Base-by-base conservation (phyloP, 305 asterid genomes). In the Andrographis paniculata region DNA sequence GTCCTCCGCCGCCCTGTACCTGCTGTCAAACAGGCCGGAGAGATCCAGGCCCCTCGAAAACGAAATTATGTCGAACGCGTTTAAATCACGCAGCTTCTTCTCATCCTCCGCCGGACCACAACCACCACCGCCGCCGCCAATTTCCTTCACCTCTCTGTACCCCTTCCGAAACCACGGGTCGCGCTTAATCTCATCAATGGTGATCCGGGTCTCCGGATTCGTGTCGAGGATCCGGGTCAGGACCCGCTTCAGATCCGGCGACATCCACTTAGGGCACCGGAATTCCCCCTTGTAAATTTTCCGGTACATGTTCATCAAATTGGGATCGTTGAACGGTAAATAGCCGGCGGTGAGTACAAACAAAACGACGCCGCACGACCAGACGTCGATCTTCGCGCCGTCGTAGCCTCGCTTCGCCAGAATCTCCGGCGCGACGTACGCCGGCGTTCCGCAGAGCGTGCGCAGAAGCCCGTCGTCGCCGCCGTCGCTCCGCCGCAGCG, bases 391-490 rank as follows among this genome's bases (percentile, higher is more conserved):
- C 61, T 67, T 79, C 14, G 89, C 74, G 2, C 95, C 95, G 33
- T 88, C 82, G 60, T 84, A 84, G 22, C 94, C 95, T 55, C 23
- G 70, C 51, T 67, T 82, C 9, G 87, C 55, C 14, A 84, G 65
- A 22, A 82, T 73, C 76, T 82, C n/a, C n/a, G n/a, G n/a, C n/a
- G n/a, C n/a, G n/a, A n/a, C n/a, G n/a, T n/a, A n/a, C n/a, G n/a
- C 95, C 28, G 97, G 95, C 21, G 95, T 75, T 20, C 94, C 94
- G 42, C 95, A 88, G 9, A 88, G 80, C 42, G 94, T 88, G 66
- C 82, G 93, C 40, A 88, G 36, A 1, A 82, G 65, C 0, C 95
- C 97, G 14, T 88, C 95, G n/a, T 54, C 60, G 30, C 30, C 30
- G 30, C 6, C 8, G 30, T 66, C 66, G 1, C 82, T 87, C 0